phyloP scores from a whole-genome alignment of 371 early-diverging fungal species.

The Chytridium lagenaria region DNA sequence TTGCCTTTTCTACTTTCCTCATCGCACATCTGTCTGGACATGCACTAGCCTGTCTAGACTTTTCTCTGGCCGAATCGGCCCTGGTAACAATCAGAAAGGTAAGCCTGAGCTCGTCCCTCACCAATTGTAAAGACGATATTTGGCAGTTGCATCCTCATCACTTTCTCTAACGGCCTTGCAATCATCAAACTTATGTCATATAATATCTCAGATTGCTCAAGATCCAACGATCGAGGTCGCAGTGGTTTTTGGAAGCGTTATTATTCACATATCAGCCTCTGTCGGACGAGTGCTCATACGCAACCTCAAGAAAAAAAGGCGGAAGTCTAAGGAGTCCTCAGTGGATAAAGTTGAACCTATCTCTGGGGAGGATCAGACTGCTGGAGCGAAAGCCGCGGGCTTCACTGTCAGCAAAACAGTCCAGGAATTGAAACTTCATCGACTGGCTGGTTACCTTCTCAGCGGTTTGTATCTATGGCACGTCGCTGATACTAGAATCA shows the following conservation, averaged over 20 bases:
- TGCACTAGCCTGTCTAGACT: constrained; percentile 23
- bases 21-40: constrained; percentile 37
- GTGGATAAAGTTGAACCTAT: not conserved
- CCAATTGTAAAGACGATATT: too few relatives aligned
- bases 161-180: too few relatives aligned
- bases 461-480: constrained; percentile 22
- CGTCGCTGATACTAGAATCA: constrained; percentile 31
- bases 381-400: not conserved
- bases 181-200: too few relatives aligned
- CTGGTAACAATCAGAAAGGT: constrained; percentile 23
- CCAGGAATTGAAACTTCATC: constrained; percentile 18
- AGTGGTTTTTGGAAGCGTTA: constrained; percentile 25
- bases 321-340: not conserved
- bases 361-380: not conserved
- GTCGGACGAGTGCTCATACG: constrained; percentile 8
- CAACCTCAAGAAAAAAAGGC: not conserved
- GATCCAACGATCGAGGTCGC: constrained; percentile 33
- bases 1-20: constrained; percentile 35
- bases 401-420: not conserved
- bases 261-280: constrained; percentile 25
- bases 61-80: constrained; percentile 29
- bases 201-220: constrained; percentile 21
- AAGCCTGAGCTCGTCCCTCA: too few relatives aligned
- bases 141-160: too few relatives aligned
- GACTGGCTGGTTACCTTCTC: constrained; percentile 31